Evolutionary conservation across 2,329 filamentous ascomycete species (phyloP).

Genomic region (Trichoderma brevicompactum): DNA sequence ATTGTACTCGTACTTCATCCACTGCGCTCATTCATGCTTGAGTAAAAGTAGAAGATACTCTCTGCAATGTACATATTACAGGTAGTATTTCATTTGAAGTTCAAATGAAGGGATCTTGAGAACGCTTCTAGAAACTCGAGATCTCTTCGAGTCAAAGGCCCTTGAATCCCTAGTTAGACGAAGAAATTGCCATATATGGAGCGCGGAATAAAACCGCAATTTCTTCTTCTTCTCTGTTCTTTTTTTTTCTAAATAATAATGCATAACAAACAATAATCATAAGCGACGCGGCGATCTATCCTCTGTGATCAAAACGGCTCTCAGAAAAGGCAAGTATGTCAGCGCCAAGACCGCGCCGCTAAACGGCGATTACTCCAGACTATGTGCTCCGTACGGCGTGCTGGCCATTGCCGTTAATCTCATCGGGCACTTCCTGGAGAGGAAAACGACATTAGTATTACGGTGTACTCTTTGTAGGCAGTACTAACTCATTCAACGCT

Average conservation of each 20-base stretch:
- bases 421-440: background rate
- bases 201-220: background rate
- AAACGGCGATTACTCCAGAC: slow-evolving; percentile 8
- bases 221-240: background rate
- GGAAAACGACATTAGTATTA: slow-evolving; percentile 7
- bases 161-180: background rate
- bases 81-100: background rate
- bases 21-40: background rate
- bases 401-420: background rate
- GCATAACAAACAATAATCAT: too few relatives aligned
- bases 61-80: background rate
- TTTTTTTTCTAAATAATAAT: too few relatives aligned
- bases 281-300: background rate
- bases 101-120: slow-evolving; percentile 1
- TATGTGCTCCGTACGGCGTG: background rate
- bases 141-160: slow-evolving; percentile 15
- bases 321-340: background rate
- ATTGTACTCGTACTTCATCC: slow-evolving; percentile 1
- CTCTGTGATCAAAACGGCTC: background rate
- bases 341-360: slow-evolving; percentile 6
- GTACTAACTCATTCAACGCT: background rate
- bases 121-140: slow-evolving; percentile 17
- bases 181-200: background rate
- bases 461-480: background rate
- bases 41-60: background rate